Evolutionary conservation across 108 stramenopile species (phyloP).

Genomic region (Craspedostauros australis): DNA sequence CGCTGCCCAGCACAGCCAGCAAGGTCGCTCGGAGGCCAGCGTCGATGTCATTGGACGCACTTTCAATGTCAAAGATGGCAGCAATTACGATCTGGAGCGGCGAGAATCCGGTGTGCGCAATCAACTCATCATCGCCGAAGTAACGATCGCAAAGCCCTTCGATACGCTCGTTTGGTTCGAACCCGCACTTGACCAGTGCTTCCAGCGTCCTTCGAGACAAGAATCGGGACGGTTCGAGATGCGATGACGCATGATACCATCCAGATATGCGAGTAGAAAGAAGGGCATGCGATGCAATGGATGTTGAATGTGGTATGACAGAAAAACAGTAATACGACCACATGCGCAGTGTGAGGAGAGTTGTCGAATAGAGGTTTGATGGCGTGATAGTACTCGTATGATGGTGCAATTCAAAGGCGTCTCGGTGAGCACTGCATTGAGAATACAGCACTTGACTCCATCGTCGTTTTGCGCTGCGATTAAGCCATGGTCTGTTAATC

Average conservation of each 20-base stretch:
- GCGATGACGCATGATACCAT: neutral
- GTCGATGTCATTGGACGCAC: neutral
- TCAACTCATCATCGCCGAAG: slow-evolving; percentile 23
- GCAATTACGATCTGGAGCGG: slow-evolving; percentile 68
- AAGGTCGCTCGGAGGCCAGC: neutral
- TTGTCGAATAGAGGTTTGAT: neutral
- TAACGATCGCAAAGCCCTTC: slow-evolving; percentile 32
- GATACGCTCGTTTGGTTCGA: slow-evolving; percentile 78
- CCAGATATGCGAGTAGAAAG: neutral
- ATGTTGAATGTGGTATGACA: neutral
- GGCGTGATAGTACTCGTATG: neutral
- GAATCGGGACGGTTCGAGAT: neutral
- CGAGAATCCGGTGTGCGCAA: slow-evolving; percentile 55
- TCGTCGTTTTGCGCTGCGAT: too few species aligned
- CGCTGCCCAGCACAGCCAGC: too few species aligned
- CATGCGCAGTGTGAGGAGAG: neutral
- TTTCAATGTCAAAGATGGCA: slow-evolving; percentile 27
- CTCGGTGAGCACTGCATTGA: too few species aligned
- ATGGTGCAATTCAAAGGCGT: neutral
- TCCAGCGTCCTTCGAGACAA: slow-evolving; percentile 26
- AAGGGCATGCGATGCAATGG: neutral
- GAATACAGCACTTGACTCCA: too few species aligned
- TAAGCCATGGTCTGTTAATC: too few species aligned
- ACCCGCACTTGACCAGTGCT: slow-evolving; percentile 48
- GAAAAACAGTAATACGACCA: too few species aligned